phyloP scores from a whole-genome alignment of 345 rosid species.

The Capsella bursapastoris region DNA sequence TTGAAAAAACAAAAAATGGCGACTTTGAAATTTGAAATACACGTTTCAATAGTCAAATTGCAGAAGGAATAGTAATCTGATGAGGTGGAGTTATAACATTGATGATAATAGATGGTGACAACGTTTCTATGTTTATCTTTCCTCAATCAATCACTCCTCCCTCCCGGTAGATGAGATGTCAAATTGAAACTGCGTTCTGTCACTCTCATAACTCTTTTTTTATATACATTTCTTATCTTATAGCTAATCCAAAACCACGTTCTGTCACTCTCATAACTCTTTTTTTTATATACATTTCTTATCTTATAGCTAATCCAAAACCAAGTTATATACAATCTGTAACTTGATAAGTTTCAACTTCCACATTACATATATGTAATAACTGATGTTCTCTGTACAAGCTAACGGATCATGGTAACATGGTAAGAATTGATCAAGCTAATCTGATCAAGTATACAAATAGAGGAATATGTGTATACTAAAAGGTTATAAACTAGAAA shows the following conservation, averaged over 20 bases:
- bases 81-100: conserved; percentile 40
- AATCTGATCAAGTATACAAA: conserved; percentile 17
- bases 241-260: background rate
- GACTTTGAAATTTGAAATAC: conserved; percentile 20
- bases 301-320: conserved; percentile 2
- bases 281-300: conserved; percentile 1
- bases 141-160: conserved; percentile 31
- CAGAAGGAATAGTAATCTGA: background rate
- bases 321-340: background rate
- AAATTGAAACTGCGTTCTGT: conserved; percentile 33
- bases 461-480: conserved; percentile 9
- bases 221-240: conserved; percentile 4
- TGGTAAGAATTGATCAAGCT: background rate
- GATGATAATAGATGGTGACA: conserved; percentile 34
- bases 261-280: background rate
- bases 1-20: conserved; percentile 1
- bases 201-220: conserved; percentile 24
- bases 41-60: conserved; percentile 23
- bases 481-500: conserved; percentile 4
- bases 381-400: conserved; percentile 4
- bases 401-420: background rate
- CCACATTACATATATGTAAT: background rate
- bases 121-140: conserved; percentile 26
- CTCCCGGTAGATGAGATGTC: conserved; percentile 43
- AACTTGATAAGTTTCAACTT: background rate